phyloP scores from a whole-genome alignment of 768 basidiomycete species.

The Melanogaster broomeanus region DNA sequence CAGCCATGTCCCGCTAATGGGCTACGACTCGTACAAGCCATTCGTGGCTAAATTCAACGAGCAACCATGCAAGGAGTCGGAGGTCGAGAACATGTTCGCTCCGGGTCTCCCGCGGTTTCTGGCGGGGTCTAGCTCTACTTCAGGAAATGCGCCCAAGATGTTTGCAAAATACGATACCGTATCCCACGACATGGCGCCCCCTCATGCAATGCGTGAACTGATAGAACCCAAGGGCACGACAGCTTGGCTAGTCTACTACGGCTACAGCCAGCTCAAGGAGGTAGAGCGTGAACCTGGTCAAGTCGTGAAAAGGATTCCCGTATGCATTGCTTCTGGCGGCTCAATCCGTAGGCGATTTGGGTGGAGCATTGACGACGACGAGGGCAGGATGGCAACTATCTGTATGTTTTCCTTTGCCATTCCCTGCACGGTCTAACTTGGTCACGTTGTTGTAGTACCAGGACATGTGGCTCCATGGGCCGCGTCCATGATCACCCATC shows the following conservation, averaged over 20 bases:
- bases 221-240: background rate
- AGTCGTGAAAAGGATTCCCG: background rate
- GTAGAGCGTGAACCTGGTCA: background rate
- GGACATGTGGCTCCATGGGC: constrained; percentile 8
- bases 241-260: background rate
- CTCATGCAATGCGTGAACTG: background rate
- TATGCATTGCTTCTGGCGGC: constrained; percentile 5
- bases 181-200: background rate
- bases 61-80: constrained; percentile 7
- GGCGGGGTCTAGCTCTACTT: constrained; percentile 13
- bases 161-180: constrained; percentile 5
- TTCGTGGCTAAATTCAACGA: constrained; percentile 10
- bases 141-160: constrained; percentile 9
- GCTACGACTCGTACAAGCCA: constrained; percentile 12
- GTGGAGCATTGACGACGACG: constrained; percentile 11
- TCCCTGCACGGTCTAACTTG: background rate
- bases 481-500: constrained; percentile 8
- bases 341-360: constrained; percentile 2
- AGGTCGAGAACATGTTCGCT: constrained; percentile 11
- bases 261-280: background rate
- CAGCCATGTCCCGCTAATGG: constrained; percentile 9
- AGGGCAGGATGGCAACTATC: constrained; percentile 4
- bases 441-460: constrained; percentile 2
- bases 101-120: constrained; percentile 14
- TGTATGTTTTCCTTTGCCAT: background rate